phyloP scores from a whole-genome alignment of 495 filamentous ascomycete genomes.

The Aspergillus cristatus region DNA sequence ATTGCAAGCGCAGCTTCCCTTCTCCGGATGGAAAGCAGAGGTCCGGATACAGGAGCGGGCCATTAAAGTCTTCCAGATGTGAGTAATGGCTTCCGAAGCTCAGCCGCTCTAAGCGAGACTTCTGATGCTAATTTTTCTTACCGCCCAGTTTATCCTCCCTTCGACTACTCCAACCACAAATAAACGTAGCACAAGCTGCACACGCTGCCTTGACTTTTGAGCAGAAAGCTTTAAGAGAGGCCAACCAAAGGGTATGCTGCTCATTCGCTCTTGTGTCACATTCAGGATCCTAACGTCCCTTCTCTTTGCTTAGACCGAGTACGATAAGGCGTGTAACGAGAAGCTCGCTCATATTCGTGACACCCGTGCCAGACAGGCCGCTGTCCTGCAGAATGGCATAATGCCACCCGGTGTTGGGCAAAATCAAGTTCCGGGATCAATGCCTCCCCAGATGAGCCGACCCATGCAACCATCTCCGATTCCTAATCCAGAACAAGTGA shows the following conservation, averaged over 20 bases:
- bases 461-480: conserved; percentile 46
- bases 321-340: conserved; percentile 39
- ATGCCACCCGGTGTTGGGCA: conserved; percentile 32
- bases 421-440: conserved; percentile 29
- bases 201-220: conserved; percentile 41
- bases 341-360: conserved; percentile 42
- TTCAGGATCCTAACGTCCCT: conserved; percentile 2
- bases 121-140: conserved; percentile 1
- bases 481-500: conserved; percentile 32
- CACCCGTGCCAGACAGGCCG: conserved; percentile 36
- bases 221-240: conserved; percentile 35
- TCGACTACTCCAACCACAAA: conserved; percentile 41
- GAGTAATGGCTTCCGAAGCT: conserved; percentile 12
- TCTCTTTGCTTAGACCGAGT: conserved; percentile 33
- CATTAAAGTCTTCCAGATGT: conserved; percentile 40
- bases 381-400: conserved; percentile 35
- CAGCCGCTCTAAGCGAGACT: too few species aligned
- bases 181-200: conserved; percentile 29
- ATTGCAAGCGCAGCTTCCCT: conserved; percentile 29
- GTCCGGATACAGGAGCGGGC: conserved; percentile 31
- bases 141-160: conserved; percentile 38
- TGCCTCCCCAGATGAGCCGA: conserved; percentile 44
- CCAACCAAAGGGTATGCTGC: conserved; percentile 33
- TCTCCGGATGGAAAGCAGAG: conserved; percentile 38
- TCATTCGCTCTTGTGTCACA: conserved; percentile 1